phyloP scores from a whole-genome alignment of 2,329 filamentous ascomycete genomes.

The Ascochyta clinopodiicola region DNA sequence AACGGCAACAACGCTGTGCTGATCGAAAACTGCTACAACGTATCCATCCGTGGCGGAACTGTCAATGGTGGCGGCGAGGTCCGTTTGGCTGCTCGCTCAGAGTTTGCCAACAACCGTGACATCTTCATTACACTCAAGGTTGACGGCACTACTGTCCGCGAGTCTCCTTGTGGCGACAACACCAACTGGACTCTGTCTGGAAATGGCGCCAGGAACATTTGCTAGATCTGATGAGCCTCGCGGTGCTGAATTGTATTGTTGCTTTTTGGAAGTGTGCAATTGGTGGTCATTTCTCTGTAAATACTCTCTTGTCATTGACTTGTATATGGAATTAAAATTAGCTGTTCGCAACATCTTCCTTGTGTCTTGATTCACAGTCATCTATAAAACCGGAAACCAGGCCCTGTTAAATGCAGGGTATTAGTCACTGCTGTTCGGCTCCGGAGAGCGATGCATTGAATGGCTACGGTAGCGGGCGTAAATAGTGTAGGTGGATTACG shows the following conservation, averaged over 20 bases:
- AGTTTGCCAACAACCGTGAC: conserved; percentile 63
- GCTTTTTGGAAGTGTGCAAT: not conserved
- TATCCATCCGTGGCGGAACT: conserved; percentile 59
- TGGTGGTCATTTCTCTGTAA: not conserved
- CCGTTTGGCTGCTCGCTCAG: conserved; percentile 58
- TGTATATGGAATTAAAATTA: not conserved
- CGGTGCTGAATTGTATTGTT: not conserved
- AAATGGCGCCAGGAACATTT: conserved; percentile 43
- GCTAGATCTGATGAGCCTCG: conserved; percentile 9
- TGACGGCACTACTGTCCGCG: conserved; percentile 58
- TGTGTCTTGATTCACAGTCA: not conserved
- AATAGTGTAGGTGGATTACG: no score
- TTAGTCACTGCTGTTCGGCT: no score
- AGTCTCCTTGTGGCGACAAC: conserved; percentile 61
- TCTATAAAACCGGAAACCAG: no score
- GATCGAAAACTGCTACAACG: conserved; percentile 66
- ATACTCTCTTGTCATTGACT: not conserved
- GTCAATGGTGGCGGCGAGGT: conserved; percentile 64
- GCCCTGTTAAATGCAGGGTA: no score
- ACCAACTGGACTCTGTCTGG: conserved; percentile 59
- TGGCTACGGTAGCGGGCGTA: no score
- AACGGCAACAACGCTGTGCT: conserved; percentile 65
- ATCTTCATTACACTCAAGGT: conserved; percentile 59
- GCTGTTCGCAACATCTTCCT: not conserved
- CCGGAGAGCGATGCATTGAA: no score